Evolutionary conservation across 1,139 yeast species (phyloP), one percentile per base, ranked within the genome.

Genomic region (Blastobotrys persicus): DNA sequence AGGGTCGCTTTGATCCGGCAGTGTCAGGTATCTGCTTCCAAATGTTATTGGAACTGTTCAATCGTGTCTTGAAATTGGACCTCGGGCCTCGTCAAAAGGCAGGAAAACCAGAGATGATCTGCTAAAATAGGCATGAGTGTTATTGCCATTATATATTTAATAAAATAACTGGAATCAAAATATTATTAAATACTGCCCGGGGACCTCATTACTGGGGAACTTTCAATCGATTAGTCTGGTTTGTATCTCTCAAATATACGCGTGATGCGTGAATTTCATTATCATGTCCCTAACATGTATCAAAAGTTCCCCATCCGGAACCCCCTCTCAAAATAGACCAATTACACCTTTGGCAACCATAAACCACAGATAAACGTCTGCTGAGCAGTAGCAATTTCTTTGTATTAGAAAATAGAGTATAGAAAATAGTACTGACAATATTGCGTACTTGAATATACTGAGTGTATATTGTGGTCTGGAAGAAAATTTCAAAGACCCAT

Each of bases 1-100:
- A 85, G 68, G 95, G 88, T 4, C 74, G 94, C 58, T 86, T 80
- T 62, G 94, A 86, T 63, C 81, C 89, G 9, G 88, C 89, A 5
- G 77, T 83, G 49, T 85, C 94, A 35, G 74, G 77, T 55, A 73
- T 80, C 44, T 84, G 94, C 62, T 71, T 81, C 62, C 85, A 79
- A 28, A 81, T 87, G 77, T 65, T 85, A 58, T 72, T 76, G 48
- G 94, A 86, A 59, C 73, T 85, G 62, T 86, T 86, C 69, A 78
- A 83, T 66, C 74, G 95, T 57, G 77, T 75, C 56, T 74, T 86
- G 68, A 80, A 79, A 67, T 72, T 80, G 43, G 89, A 85, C 54
- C 73, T 81, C 53, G 92, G 92, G 23, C 82, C 77, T 13, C 84
- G 78, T 50, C 81, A 79, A 11, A 71, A 73, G 48, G 69, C 66